phyloP scores from a whole-genome alignment of 2,329 filamentous ascomycete species.

The Alternaria burnsii region DNA sequence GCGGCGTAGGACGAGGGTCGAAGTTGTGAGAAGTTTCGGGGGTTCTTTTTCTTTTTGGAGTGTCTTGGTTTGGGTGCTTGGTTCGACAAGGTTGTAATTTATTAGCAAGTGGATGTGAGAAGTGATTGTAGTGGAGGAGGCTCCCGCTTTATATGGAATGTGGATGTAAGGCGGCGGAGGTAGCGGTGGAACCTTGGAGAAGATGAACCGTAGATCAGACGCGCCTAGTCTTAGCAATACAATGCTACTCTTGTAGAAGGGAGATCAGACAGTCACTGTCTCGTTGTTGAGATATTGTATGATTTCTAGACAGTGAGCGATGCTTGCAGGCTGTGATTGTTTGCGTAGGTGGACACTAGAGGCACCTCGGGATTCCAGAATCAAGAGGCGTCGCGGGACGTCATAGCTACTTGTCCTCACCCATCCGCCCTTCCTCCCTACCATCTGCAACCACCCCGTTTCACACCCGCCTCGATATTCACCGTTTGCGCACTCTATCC shows the following conservation, averaged over 20 bases:
- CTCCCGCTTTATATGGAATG: conserved; percentile 5
- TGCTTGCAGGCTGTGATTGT: conserved; percentile 5
- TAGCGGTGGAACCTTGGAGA: conserved; percentile 24
- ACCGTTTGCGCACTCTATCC: conserved; percentile 9
- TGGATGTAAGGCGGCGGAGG: conserved; percentile 16
- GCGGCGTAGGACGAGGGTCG: conserved; percentile 11
- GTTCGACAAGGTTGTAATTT: neutral
- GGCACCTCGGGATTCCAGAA: conserved; percentile 13
- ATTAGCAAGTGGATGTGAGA: conserved; percentile 1
- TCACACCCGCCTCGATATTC: conserved; percentile 1
- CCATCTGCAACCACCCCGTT: conserved; percentile 18
- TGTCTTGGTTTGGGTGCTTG: conserved; percentile 4
- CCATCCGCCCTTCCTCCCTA: conserved; percentile 15
- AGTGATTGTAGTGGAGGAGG: conserved; percentile 5
- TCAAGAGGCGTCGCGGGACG: conserved; percentile 28
- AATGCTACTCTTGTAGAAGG: neutral
- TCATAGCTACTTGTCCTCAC: conserved; percentile 24
- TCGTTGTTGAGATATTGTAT: neutral
- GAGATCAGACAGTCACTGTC: neutral
- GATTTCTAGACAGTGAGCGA: neutral
- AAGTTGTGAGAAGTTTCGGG: conserved; percentile 11
- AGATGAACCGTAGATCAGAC: conserved; percentile 24
- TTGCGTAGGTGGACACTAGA: conserved; percentile 8
- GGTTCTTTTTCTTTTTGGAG: neutral
- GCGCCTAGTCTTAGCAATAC: neutral